Evolutionary conservation across 129 eudicot species (phyloP).

Genomic region (Deinandra increscens): DNA sequence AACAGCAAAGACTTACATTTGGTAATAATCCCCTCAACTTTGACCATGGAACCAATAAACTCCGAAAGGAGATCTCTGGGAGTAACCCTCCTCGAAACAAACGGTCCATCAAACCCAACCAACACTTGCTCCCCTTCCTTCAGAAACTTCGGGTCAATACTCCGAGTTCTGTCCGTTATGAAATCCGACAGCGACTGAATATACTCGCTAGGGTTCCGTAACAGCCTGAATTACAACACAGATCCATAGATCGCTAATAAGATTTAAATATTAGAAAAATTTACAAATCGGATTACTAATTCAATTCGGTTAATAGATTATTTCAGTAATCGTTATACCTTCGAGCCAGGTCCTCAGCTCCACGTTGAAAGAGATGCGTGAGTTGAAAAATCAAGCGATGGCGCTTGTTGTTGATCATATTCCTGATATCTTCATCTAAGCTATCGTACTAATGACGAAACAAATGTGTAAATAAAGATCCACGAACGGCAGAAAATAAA

Average conservation of each 20-base stretch:
- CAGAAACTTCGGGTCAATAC: conserved; percentile 65
- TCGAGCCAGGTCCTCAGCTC: conserved; percentile 66
- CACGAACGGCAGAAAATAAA: background rate
- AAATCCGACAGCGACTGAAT: conserved; percentile 84
- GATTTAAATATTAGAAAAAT: background rate
- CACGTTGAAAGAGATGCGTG: conserved; percentile 68
- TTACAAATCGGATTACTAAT: background rate
- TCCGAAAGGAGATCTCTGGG: conserved; percentile 88
- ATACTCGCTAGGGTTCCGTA: conserved; percentile 72
- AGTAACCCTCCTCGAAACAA: conserved; percentile 92
- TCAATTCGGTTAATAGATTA: background rate
- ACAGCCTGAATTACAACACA: conserved; percentile 44
- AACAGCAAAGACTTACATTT: conserved; percentile 50
- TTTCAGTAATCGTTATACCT: conserved; percentile 37
- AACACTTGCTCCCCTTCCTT: conserved; percentile 90
- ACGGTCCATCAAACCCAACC: conserved; percentile 93
- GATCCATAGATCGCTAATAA: conserved; percentile 5
- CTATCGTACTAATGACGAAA: conserved; percentile 30
- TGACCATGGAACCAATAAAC: conserved; percentile 93
- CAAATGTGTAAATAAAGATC: background rate
- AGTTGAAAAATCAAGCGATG: conserved; percentile 74
- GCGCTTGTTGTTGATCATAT: conserved; percentile 63
- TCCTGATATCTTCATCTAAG: conserved; percentile 55
- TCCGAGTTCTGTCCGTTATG: conserved; percentile 66
- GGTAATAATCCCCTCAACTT: conserved; percentile 92